These are phyloP conservation scores for Penicillium canariense DNA, from an alignment of 495 filamentous ascomycete genomes.

Conservation along the genomic window DNA sequence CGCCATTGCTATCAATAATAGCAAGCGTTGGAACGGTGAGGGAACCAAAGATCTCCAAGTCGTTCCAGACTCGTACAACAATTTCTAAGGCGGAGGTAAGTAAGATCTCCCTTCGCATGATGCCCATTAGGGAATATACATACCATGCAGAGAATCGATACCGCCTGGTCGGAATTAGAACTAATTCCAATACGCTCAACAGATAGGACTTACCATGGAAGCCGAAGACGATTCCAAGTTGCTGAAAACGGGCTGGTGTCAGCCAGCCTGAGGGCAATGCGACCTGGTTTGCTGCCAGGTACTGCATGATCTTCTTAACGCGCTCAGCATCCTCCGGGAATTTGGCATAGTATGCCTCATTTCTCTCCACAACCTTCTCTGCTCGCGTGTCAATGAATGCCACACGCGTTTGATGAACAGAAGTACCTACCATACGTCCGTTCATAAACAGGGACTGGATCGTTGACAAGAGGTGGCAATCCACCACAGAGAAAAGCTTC, in stretches of 20 bases:
- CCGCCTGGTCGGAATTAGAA: constrained; percentile 48
- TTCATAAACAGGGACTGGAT: constrained; percentile 73
- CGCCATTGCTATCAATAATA: constrained; percentile 59
- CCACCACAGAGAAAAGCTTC: constrained; percentile 86
- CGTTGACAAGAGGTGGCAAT: constrained; percentile 68
- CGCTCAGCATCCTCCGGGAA: constrained; percentile 77
- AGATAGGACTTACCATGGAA: constrained; percentile 56
- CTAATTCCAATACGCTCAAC: neutral
- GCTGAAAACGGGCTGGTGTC: constrained; percentile 67
- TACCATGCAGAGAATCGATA: constrained; percentile 64
- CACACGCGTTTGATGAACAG: neutral
- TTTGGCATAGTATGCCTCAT: constrained; percentile 77
- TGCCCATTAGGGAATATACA: neutral
- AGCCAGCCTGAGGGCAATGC: constrained; percentile 64
- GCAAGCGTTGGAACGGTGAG: constrained; percentile 69
- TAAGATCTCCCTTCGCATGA: neutral
- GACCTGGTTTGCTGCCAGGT: constrained; percentile 58
- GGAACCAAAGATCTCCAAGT: constrained; percentile 68
- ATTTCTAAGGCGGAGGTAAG: constrained; percentile 45
- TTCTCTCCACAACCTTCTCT: constrained; percentile 63
- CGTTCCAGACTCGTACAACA: constrained; percentile 62
- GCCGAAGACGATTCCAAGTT: constrained; percentile 74
- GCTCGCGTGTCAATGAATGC: constrained; percentile 9
- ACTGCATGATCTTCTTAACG: constrained; percentile 62
- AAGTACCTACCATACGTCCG: constrained; percentile 58